A percentile compares a stretch with the other conserved stretches of the same genome.
Conservation (phyloP, 2,329 filamentous ascomycete species). For the Fusarium agapanthi region DNA sequence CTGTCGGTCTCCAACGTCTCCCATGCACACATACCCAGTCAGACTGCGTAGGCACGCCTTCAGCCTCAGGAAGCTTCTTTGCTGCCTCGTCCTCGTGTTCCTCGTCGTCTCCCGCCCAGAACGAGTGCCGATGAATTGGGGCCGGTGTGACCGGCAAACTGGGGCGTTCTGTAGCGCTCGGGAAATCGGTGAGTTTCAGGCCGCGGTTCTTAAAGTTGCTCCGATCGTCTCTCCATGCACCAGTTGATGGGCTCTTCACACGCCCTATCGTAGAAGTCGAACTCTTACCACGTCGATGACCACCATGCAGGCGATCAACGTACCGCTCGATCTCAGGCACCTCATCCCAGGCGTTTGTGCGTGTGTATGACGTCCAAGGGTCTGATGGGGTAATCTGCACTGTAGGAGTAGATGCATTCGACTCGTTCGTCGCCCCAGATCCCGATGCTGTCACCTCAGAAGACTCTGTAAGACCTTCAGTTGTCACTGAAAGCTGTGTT, state of each 20-base stretch:
- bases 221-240: constrained; percentile 14
- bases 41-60: constrained; percentile 85
- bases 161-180: constrained; percentile 80
- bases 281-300: constrained; percentile 57
- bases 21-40: constrained; percentile 90
- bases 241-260: constrained; percentile 27
- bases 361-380: constrained; percentile 78
- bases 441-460: constrained; percentile 48
- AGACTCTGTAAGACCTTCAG: constrained; percentile 43
- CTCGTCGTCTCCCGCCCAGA: constrained; percentile 65
- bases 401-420: constrained; percentile 59
- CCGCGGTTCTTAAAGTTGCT: constrained; percentile 42
- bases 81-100: constrained; percentile 58
- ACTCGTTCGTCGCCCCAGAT: constrained; percentile 48
- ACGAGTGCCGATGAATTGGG: constrained; percentile 73
- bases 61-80: constrained; percentile 74
- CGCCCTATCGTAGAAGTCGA: constrained; percentile 36
- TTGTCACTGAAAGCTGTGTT: constrained; percentile 15
- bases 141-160: constrained; percentile 92
- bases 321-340: constrained; percentile 89
- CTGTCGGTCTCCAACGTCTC: constrained; percentile 56
- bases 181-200: constrained; percentile 86
- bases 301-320: constrained; percentile 78
- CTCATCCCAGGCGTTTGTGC: constrained; percentile 92
- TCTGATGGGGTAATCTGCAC: constrained; percentile 59